Evolutionary conservation across 106 monocot genomes (phyloP).

Genomic region (Allium cepa): DNA sequence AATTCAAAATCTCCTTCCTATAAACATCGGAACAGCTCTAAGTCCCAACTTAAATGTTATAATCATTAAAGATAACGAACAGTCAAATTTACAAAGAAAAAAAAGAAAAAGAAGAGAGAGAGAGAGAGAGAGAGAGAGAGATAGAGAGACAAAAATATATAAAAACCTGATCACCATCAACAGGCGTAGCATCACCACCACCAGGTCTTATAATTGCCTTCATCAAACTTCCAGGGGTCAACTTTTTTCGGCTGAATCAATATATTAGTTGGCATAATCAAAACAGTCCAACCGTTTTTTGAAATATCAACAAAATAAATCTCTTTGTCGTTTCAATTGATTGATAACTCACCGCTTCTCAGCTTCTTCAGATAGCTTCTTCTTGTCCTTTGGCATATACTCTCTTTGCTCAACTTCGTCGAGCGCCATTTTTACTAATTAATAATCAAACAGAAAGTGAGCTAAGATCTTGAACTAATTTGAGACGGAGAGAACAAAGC

Average conservation of each 20-base stretch:
- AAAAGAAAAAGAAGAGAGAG: background rate
- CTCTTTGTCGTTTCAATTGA: background rate
- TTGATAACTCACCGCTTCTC: conserved; percentile 2
- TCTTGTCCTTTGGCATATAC: background rate
- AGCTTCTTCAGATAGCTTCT: conserved; percentile 5
- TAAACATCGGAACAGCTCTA: too few relatives aligned
- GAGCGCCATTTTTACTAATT: background rate
- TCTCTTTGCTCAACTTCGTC: conserved; percentile 7
- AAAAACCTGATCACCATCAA: conserved; percentile 70
- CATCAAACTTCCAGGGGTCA: conserved; percentile 81
- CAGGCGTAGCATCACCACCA: conserved; percentile 37
- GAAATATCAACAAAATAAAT: background rate
- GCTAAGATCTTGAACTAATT: too few relatives aligned
- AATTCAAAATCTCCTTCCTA: background rate
- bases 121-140: background rate
- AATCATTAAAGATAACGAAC: background rate
- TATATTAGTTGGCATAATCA: background rate
- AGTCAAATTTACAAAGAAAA: background rate
- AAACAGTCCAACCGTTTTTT: too few relatives aligned
- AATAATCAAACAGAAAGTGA: too few relatives aligned
- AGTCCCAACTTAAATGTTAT: too few relatives aligned
- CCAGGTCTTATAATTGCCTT: conserved; percentile 68
- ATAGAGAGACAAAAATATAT: too few relatives aligned
- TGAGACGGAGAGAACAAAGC: too few relatives aligned
- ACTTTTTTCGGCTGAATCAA: conserved; percentile 50